phyloP scores from a whole-genome alignment of 73 alveolate genomes.

The Paraurostyla sp. region DNA sequence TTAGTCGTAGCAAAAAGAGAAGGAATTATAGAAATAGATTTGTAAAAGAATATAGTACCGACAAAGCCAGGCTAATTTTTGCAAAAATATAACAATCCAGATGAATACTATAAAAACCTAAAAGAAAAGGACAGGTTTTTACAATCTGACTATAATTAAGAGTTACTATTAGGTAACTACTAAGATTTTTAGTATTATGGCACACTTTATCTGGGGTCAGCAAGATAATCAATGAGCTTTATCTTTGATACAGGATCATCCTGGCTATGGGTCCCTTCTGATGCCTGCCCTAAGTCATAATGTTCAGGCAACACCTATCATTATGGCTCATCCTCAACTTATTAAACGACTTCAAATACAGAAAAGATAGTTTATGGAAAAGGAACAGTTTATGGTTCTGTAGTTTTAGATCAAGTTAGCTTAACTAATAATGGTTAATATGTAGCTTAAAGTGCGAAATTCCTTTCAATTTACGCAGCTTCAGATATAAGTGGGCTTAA shows the following conservation, averaged over 20 bases:
- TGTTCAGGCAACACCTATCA: constrained; percentile 47
- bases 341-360: not conserved
- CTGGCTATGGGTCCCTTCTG: constrained; percentile 85
- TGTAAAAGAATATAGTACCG: not conserved
- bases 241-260: constrained; percentile 91
- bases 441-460: constrained; percentile 4
- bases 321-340: constrained; percentile 40
- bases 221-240: constrained; percentile 70
- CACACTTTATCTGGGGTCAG: constrained; percentile 78
- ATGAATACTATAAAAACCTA: not conserved
- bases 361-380: constrained; percentile 70
- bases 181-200: constrained; percentile 80
- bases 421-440: not conserved
- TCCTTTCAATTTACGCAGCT: not conserved
- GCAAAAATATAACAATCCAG: not conserved
- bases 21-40: too few species aligned
- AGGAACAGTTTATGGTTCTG: constrained; percentile 73
- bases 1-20: too few species aligned
- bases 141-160: not conserved
- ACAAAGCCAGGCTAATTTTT: not conserved
- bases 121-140: not conserved
- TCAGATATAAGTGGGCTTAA: constrained; percentile 15
- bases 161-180: constrained; percentile 66
- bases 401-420: constrained; percentile 60
- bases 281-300: constrained; percentile 67